Percentiles rank a stretch among this genome's conserved stretches.
These are phyloP conservation scores for Ophiostoma ips DNA, from an alignment of 2,329 filamentous ascomycete genomes.

Conservation along the genomic window DNA sequence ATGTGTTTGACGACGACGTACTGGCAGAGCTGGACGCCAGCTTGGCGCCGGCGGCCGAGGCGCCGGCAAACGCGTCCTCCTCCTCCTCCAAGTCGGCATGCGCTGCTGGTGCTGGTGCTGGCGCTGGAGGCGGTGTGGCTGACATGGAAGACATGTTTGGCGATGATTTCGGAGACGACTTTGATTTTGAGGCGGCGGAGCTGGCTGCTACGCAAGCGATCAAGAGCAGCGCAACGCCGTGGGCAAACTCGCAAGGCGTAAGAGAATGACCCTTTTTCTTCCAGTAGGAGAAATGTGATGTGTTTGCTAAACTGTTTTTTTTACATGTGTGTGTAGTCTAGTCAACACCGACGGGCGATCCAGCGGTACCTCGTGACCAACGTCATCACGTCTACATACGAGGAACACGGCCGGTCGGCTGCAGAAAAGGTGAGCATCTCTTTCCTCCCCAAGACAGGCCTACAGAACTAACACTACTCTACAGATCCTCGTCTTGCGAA, in stretches of 20 bases:
- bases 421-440: not conserved
- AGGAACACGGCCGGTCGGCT: constrained; percentile 47
- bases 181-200: constrained; percentile 68
- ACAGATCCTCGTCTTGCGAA: constrained; percentile 68
- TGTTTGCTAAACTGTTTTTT: not conserved
- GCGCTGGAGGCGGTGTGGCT: constrained; percentile 13
- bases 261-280: constrained; percentile 28
- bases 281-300: not conserved
- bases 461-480: not conserved
- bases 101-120: too few relatives aligned
- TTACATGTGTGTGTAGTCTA: constrained; percentile 42
- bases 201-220: constrained; percentile 55
- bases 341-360: constrained; percentile 56
- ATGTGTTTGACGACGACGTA: constrained; percentile 43
- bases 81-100: too few relatives aligned
- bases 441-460: too few relatives aligned
- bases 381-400: constrained; percentile 55
- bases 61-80: too few relatives aligned
- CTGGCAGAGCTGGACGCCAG: constrained; percentile 40
- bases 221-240: constrained; percentile 1
- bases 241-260: constrained; percentile 29
- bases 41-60: constrained; percentile 14
- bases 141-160: constrained; percentile 36
- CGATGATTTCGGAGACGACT: constrained; percentile 60
- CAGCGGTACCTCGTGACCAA: constrained; percentile 76